phyloP scores from a whole-genome alignment of 495 filamentous ascomycete species.

The Xanthoparmelia taractica region DNA sequence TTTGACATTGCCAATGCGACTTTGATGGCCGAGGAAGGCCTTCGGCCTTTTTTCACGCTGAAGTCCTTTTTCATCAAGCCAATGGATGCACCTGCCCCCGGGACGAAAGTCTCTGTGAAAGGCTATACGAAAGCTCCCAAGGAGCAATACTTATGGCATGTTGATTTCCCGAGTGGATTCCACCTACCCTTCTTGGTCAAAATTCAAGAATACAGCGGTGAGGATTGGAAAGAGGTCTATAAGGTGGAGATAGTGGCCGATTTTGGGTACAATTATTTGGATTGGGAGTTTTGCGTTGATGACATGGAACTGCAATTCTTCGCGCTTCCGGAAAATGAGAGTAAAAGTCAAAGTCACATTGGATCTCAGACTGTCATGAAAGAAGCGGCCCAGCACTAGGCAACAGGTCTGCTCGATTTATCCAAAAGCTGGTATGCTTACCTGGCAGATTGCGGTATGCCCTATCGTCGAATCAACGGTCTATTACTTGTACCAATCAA shows the following conservation, averaged over 20 bases:
- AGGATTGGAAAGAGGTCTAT: slow-evolving; percentile 25
- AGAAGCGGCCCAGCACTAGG: not conserved
- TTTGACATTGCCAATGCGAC: slow-evolving; percentile 22
- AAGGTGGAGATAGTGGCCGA: slow-evolving; percentile 27
- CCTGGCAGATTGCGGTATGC: not conserved
- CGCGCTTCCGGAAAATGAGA: not conserved
- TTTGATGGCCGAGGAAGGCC: slow-evolving; percentile 1
- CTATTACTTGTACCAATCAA: not conserved
- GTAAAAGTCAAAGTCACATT: not conserved
- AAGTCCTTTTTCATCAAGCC: slow-evolving; percentile 30
- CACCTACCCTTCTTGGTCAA: slow-evolving; percentile 25
- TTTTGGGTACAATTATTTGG: slow-evolving; percentile 23
- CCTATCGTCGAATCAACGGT: not conserved
- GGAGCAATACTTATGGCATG: slow-evolving; percentile 2
- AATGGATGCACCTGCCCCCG: slow-evolving; percentile 26
- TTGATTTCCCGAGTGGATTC: slow-evolving; percentile 18
- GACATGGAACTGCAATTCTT: slow-evolving; percentile 27
- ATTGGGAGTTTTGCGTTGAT: slow-evolving; percentile 37
- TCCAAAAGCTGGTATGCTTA: not conserved
- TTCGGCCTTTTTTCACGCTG: slow-evolving; percentile 17
- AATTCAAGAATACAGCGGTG: slow-evolving; percentile 24
- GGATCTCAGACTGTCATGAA: not conserved
- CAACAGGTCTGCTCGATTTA: not conserved
- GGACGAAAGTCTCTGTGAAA: slow-evolving; percentile 18
- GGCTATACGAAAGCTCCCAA: slow-evolving; percentile 18